Conservation (phyloP, 2,329 filamentous ascomycete genomes). For the Ophiocordyceps sinensis region DNA sequence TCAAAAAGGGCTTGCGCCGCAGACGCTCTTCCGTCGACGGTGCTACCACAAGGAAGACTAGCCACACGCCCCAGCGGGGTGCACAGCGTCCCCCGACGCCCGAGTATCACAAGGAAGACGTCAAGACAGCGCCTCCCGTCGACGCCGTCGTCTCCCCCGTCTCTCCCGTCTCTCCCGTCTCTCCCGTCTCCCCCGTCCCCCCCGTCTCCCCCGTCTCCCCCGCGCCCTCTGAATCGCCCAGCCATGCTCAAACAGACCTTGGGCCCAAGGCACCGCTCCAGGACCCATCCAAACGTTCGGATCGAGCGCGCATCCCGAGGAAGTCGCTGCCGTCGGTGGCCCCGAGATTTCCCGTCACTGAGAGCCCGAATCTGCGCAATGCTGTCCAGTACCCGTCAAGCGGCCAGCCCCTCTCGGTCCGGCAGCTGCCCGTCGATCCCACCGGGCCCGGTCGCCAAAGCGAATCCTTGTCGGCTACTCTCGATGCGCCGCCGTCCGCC, state of each 20-base stretch:
- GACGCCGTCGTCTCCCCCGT: constrained; percentile 25
- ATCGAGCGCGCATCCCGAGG: constrained; percentile 6
- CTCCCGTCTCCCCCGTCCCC: constrained; percentile 19
- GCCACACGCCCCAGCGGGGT: constrained; percentile 4
- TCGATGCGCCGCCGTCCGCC: no score
- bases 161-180: no score
- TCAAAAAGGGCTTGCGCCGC: constrained; percentile 11
- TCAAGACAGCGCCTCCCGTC: constrained; percentile 18
- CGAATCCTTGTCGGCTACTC: no score
- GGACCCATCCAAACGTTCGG: constrained; percentile 3
- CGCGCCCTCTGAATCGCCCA: constrained; percentile 24
- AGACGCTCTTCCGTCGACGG: neutral
- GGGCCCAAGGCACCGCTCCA: constrained; percentile 5
- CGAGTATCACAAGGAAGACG: constrained; percentile 30
- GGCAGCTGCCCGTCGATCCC: no score
- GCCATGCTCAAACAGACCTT: constrained; percentile 4
- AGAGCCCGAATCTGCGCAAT: constrained; percentile 8
- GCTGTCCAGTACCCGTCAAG: neutral
- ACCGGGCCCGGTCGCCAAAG: no score
- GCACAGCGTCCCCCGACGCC: constrained; percentile 30
- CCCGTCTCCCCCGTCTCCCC: constrained; percentile 31
- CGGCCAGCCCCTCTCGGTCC: neutral
- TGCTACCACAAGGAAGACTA: neutral
- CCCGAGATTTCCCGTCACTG: constrained; percentile 9
- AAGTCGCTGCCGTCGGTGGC: constrained; percentile 12